Evolutionary conservation across 306 rosid species (phyloP), one percentile per base, ranked within the genome.

Genomic region (Fragaria iinumae): DNA sequence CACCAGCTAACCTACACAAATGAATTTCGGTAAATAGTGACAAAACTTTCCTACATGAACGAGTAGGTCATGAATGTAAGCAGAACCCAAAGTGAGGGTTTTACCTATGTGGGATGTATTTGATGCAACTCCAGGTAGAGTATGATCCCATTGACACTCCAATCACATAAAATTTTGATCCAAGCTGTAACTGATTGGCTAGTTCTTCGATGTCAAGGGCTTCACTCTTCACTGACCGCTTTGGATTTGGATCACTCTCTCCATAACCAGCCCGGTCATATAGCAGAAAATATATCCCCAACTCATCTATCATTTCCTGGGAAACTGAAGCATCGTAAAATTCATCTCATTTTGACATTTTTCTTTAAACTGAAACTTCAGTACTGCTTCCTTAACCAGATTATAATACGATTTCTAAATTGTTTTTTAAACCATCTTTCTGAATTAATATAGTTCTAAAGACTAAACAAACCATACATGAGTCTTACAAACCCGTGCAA

Each of bases 121-220:
- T 84, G 72, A 94, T 86, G 82, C 98, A 94, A 82, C 97, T 89
- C 97, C 98, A 94, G 18, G 91, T 87, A 38, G 96, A 81, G 68
- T 90, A 85, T 45, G 98, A 92, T 53, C 96, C 98, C 96, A 94
- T 87, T 67, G 96, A 94, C 74, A 94, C 95, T 63, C 97, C 96
- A 78, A 92, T 86, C 62, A 94, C 89, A 85, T 91, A 83, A 74
- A 94, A 92, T n/a, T 89, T 90, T 13, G 88, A 76, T 39, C 96
- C 95, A 44, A 94, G 76, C 74, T 79, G 87, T 70, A 94, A 80
- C 71, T 88, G 91, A 78, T 94, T 95, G 47, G 96, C 98, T 60
- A 94, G 89, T 80, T 90, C 92, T 86, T 94, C 88, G 43, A 94
- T 89, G 79, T 94, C 98, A 72, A 74, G 85, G 55, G 96, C 96